Evolutionary conservation across 1,139 yeast genomes (phyloP).

Genomic region (Hyphopichia fennica): DNA sequence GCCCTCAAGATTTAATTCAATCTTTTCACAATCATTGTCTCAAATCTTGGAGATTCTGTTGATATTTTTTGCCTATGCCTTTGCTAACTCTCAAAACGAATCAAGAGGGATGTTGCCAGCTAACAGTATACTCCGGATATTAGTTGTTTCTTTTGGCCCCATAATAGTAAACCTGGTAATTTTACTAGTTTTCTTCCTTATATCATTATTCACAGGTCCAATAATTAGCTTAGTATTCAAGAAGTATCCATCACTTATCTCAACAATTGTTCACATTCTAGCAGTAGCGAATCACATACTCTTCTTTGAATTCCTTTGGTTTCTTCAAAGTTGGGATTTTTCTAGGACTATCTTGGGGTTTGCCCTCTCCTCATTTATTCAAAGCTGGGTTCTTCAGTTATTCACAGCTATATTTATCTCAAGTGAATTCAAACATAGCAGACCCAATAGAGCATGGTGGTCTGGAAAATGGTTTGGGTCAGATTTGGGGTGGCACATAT

Average conservation of each 20-base stretch:
- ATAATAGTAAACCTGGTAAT: slow-evolving; percentile 42
- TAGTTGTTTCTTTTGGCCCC: slow-evolving; percentile 47
- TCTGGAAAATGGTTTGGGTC: slow-evolving; percentile 63
- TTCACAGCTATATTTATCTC: slow-evolving; percentile 41
- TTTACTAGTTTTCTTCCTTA: slow-evolving; percentile 35
- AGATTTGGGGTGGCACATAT: slow-evolving; percentile 48
- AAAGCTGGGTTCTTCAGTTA: slow-evolving; percentile 43
- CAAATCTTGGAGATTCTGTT: slow-evolving; percentile 26
- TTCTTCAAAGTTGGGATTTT: slow-evolving; percentile 53
- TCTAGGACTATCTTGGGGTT: slow-evolving; percentile 51
- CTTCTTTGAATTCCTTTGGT: slow-evolving; percentile 52
- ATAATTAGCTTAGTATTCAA: slow-evolving; percentile 32
- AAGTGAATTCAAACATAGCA: slow-evolving; percentile 52
- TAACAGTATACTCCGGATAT: slow-evolving; percentile 38
- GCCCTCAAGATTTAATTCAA: slow-evolving; percentile 39
- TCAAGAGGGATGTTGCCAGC: slow-evolving; percentile 25
- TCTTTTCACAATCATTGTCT: slow-evolving; percentile 31
- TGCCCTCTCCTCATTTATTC: slow-evolving; percentile 39
- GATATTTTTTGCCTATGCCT: slow-evolving; percentile 41
- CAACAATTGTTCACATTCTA: slow-evolving; percentile 43
- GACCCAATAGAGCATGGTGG: slow-evolving; percentile 64
- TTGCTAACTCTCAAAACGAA: slow-evolving; percentile 47
- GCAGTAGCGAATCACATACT: slow-evolving; percentile 43
- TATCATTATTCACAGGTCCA: slow-evolving; percentile 51
- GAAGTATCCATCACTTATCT: slow-evolving; percentile 44